These are phyloP conservation scores for Leccinum solheimii DNA, from an alignment of 1,284 basidiomycete species.

Conservation along the genomic window DNA sequence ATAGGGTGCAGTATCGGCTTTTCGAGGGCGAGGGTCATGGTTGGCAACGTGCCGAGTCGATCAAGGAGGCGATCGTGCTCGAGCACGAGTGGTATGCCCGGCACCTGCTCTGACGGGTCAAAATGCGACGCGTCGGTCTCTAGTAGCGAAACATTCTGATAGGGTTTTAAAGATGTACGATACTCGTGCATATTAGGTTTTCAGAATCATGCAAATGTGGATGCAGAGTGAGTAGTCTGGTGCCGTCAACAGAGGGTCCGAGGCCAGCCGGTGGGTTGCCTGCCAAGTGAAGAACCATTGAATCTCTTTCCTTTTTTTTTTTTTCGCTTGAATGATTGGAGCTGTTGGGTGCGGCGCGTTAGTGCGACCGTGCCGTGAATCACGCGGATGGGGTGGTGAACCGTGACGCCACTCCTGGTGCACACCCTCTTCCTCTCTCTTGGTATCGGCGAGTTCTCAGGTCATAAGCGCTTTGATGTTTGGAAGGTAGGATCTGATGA, in stretches of 20 bases:
- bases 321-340: background rate
- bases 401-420: no score
- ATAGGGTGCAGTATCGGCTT: constrained; percentile 45
- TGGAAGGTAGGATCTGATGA: background rate
- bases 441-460: no score
- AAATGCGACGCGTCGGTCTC: background rate
- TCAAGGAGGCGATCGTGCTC: constrained; percentile 43
- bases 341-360: no score
- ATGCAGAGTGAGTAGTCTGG: background rate
- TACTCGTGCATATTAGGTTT: background rate
- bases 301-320: background rate
- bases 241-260: no score
- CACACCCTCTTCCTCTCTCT: no score
- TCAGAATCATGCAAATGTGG: background rate
- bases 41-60: constrained; percentile 47
- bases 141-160: background rate
- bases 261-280: no score
- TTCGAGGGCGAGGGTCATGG: constrained; percentile 59
- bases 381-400: no score
- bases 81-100: constrained; percentile 39
- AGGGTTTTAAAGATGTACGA: background rate
- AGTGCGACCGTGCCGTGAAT: no score
- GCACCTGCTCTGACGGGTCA: constrained; percentile 14
- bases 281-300: no score
- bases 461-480: no score